Base-by-base conservation (phyloP, 805 yeast genomes). In the Sporopachydermia quercuum region DNA sequence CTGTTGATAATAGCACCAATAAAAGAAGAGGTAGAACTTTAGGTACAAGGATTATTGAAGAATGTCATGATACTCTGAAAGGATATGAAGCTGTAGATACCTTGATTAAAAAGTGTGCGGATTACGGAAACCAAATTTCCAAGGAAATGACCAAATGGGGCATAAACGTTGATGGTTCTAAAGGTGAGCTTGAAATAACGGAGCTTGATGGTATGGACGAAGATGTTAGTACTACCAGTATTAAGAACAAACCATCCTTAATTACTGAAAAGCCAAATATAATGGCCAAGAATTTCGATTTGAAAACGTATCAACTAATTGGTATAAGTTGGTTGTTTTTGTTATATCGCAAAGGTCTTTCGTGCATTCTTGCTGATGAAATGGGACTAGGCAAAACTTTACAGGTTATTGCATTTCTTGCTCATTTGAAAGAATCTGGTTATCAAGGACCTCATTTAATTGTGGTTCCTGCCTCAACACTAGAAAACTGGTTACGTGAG, bases 401-500 rank as follows among this genome's bases (percentile, higher is more conserved):
- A 55, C 97, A 91, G 60, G 95, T 91, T 19, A 89, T 91, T 59
- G 71, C 96, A 4, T 91, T 91, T 54, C 62, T 91, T 53, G 86
- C 97, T 1, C 77, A 80, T 52, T 66, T 91, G 51, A 84, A 84
- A 53, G 78, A 82, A 48, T 54, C 57, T n/a, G 68, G 66, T n/a
- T 63, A 65, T 37, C 54, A 56, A 1, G 93, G 94, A 0, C 96
- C 96, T 1, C 97, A 91, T 65, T 63, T 91, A 43, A 81, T 91
- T 23, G 91, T 91, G 23, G 97, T 93, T 18, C 99, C 99, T 1
- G 76, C 96, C 0, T 89, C 97, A 0, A 91, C 99, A 0, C 65
- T 91, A 43, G 99, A 91, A 55, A 91, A 91, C 58, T 91, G 99
- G 99, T 65, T 91, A 45, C 71, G 99, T 55, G 99, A 91, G 55